Conservation (phyloP, 2,329 filamentous ascomycete genomes). For the Botrytis fragariae region DNA sequence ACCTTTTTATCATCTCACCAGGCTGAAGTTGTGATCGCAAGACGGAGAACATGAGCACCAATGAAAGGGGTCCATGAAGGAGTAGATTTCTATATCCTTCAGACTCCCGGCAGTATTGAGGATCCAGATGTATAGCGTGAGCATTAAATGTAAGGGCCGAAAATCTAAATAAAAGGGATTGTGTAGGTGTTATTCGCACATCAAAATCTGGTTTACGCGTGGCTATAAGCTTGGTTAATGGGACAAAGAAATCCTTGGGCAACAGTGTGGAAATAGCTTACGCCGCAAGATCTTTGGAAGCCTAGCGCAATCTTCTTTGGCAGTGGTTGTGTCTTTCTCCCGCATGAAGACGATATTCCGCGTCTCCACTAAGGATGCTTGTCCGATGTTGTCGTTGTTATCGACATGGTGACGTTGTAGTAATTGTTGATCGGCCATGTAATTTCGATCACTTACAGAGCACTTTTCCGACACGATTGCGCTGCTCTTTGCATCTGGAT, state of each 20-base stretch:
- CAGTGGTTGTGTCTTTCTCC: constrained; percentile 34
- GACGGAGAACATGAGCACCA: constrained; percentile 72
- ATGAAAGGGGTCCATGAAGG: constrained; percentile 81
- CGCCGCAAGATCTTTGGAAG: constrained; percentile 30
- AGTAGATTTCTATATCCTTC: constrained; percentile 76
- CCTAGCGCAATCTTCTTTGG: constrained; percentile 25
- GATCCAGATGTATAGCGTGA: constrained; percentile 85
- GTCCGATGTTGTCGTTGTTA: not conserved
- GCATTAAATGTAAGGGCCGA: constrained; percentile 90
- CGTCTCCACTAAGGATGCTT: constrained; percentile 50
- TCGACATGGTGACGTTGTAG: constrained; percentile 1
- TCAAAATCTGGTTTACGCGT: constrained; percentile 47
- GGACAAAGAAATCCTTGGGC: not conserved
- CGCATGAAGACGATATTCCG: constrained; percentile 64
- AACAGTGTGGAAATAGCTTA: constrained; percentile 25
- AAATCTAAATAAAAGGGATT: constrained; percentile 80
- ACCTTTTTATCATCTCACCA: constrained; percentile 47
- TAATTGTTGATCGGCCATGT: constrained; percentile 11
- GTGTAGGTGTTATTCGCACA: constrained; percentile 62
- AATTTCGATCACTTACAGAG: not conserved
- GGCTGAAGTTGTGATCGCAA: constrained; percentile 51
- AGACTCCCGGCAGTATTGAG: constrained; percentile 61
- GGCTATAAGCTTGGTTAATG: constrained; percentile 23
- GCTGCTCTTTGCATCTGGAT: constrained; percentile 26
- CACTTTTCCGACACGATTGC: not conserved